Evolutionary conservation across 2,329 filamentous ascomycete genomes (phyloP).

Genomic region (Botrytis aclada): DNA sequence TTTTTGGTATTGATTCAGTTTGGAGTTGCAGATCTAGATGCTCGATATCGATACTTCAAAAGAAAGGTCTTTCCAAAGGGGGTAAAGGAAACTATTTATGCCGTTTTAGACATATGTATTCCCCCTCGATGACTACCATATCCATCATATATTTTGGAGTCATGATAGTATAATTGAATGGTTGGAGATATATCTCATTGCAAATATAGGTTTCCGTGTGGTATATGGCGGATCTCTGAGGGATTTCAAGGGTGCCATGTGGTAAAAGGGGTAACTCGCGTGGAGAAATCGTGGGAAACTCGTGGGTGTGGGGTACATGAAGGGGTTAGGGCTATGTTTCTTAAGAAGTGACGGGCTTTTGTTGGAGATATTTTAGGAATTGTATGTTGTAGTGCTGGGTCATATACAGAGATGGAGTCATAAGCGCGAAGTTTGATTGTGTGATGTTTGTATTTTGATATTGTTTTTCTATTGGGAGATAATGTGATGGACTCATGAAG

Average conservation of each 20-base stretch:
- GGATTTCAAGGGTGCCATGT: not conserved
- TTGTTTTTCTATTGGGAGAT: too few species aligned
- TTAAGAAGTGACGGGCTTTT: not conserved
- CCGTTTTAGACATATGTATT: not conserved
- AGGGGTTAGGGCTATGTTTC: not conserved
- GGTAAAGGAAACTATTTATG: not conserved
- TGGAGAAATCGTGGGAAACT: not conserved
- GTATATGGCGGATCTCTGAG: not conserved
- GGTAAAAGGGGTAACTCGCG: not conserved
- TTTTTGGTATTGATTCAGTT: not conserved
- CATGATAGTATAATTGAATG: not conserved
- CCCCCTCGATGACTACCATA: not conserved
- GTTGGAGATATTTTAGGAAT: not conserved
- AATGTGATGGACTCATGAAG: not conserved
- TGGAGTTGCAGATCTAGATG: not conserved
- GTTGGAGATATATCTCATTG: not conserved
- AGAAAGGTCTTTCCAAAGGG: not conserved
- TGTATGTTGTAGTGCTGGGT: fast-evolving
- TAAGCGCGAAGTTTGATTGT: not conserved
- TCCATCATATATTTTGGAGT: not conserved
- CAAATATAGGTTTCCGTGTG: not conserved
- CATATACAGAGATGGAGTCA: not conserved
- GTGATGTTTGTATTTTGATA: not conserved
- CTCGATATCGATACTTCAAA: not conserved
- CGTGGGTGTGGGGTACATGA: not conserved